Evolutionary conservation across 805 yeast genomes (phyloP), one percentile per base, ranked within the genome.

Genomic region (Nakazawaea anatomiae): DNA sequence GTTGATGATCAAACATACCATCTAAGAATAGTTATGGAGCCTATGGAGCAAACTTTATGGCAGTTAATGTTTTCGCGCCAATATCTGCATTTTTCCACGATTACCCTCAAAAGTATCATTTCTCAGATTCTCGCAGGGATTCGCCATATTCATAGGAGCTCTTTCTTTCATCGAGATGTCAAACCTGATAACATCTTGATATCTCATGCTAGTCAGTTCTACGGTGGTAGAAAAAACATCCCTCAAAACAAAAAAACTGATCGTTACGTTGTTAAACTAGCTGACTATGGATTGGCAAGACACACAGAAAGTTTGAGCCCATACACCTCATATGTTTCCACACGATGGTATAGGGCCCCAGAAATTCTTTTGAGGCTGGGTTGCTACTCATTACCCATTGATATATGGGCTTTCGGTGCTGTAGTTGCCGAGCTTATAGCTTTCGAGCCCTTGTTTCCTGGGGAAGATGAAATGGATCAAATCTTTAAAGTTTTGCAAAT

Each of bases 171-270:
- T 65, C 77, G 99, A 52, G 99, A 92, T 71, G 76, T 92, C 46
- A 92, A 92, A 66, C 98, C 99, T 0, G 97, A 92, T 61, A 92
- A 92, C 66, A 85, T 92, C 29, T 75, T 92, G 57, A 80, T 91
- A 4, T 73, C 83, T 38, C 80, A 83, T 27, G 68, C 85, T 5
- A 65, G 68, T 39, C 74, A 74, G 46, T 85, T 76, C 59, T 85
- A 77, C 63, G 78, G 79, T 2, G 57, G 67, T 9, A 65, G 60
- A 46, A 58, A 63, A 28, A 53, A 52, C 25, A 63, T 77, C 18
- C 83, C 83, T 56, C 42, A 59, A 53, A 65, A 67, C 63, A 63
- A 70, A 55, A 57, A 60, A 9, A 55, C 61, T 38, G 76, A 76
- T 54, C 65, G 70, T 28, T 87, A 82, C 58, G 76, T 86, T 12